Conservation (phyloP, 305 asterid genomes). For the Fraxinus nigra region DNA sequence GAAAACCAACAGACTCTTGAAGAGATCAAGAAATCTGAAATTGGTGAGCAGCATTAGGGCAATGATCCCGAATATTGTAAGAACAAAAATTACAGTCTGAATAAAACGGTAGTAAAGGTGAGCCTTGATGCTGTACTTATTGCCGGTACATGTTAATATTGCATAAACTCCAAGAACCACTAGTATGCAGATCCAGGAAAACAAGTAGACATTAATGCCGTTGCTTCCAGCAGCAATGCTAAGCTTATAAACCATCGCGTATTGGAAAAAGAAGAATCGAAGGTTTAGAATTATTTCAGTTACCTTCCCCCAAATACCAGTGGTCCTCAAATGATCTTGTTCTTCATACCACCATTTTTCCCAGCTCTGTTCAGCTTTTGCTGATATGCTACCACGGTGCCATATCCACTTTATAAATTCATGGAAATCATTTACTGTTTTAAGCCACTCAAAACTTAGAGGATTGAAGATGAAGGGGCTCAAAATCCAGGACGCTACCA, state of each 20-base stretch:
- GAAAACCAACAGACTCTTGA: conserved; percentile 75
- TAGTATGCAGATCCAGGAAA: conserved; percentile 49
- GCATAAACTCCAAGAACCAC: conserved; percentile 37
- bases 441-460: conserved; percentile 85
- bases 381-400: conserved; percentile 76
- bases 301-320: conserved; percentile 60
- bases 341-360: conserved; percentile 95
- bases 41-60: conserved; percentile 58
- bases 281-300: conserved; percentile 46
- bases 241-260: conserved; percentile 53
- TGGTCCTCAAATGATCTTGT: conserved; percentile 85
- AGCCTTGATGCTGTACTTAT: conserved; percentile 49
- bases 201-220: conserved; percentile 54
- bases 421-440: conserved; percentile 81
- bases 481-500: conserved; percentile 82
- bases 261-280: conserved; percentile 61
- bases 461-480: conserved; percentile 86
- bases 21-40: conserved; percentile 61
- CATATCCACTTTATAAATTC: conserved; percentile 89
- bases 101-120: conserved; percentile 56
- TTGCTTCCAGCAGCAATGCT: conserved; percentile 48
- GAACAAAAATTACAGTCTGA: conserved; percentile 47
- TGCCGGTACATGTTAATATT: conserved; percentile 39
- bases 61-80: conserved; percentile 47
- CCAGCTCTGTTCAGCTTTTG: conserved; percentile 88